Base-by-base conservation (phyloP, 164 flowering plant species). In the grape (Vitis vinifera) region DNA sequence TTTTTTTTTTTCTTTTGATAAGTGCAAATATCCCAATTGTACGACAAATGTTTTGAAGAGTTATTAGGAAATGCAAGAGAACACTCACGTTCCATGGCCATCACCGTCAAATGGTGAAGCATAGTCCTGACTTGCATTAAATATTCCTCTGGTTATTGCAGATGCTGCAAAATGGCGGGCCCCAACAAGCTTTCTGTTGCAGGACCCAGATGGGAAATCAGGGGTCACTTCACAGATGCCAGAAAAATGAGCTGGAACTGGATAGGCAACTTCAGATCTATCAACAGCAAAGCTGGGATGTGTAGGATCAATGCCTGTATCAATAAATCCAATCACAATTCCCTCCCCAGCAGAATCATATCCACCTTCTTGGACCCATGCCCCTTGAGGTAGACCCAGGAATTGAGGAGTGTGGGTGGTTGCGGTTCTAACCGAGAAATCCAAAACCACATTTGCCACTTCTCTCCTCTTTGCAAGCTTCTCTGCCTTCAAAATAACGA, bases 141-240 rank as follows among this genome's bases (percentile, higher is more conserved):
- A 95, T 72, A 95, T 88, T 76, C 98, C 99, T 72, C 99, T 84
- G n/a, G 93, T 89, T 73, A 95, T 95, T 65, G 99, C 98, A 65
- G 99, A 95, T 52, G 96, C 96, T 0, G 99, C 99, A 82, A 95
- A 95, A 85, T 95, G 99, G 19, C 97, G 97, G 30, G 98, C 98
- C 17, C 93, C 99, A 66, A 95, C 66, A 68, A 95, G 97, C 83
- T 95, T 95, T 68, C 98, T 85, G 77, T 95, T 95, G 85, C 99
- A 95, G 9, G 99, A 95, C 8, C 98, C 98, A 65, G 99, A 91
- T 67, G 99, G 99, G 70, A 95, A 95, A 75, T 95, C 99, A 51
- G 65, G 78, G 52, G 98, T 91, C 56, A 95, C 99, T 78, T 95
- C 99, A 80, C 99, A 95, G 58, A 93, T 79, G 48, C 99, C 99